Base-by-base conservation (phyloP, 176 grass and related monocot genomes). In the Oryza meyeriana region DNA sequence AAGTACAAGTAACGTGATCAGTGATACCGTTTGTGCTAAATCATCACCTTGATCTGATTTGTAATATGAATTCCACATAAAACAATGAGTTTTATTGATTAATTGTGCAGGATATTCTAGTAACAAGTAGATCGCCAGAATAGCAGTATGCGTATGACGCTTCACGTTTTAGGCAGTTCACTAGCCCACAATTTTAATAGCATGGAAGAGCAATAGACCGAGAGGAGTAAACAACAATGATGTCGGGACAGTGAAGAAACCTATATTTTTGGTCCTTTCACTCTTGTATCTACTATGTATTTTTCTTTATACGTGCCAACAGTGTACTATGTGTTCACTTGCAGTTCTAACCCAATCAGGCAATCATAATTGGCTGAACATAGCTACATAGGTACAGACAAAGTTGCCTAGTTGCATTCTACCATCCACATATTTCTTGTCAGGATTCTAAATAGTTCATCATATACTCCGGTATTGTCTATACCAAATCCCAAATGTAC, bases 361-460 rank as follows among this genome's bases (percentile, higher is more conserved):
- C n/a, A n/a, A 2, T 33, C 35, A 47, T 64, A 81, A 63, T 66
- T 41, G 18, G 68, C 24, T 31, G 55, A 29, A 62, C 79, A 48
- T 48, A 17, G 14, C 45, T 48, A 48, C 18, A 69, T 74, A 78
- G 12, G 74, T 32, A 55, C 18, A 29, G 52, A 70, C 87, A 85
- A 84, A 79, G 32, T 27, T 24, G 10, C 82, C 22, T 89, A 81
- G 77, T 84, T 68, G 26, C 12, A 22, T 30, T n/a, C 82, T 76
- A 89, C 32, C 26, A 77, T 64, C 71, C 64, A 89, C 41, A 65
- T 70, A 81, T 76, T 62, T 57, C 26, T 89, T 71, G 77, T 35
- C 71, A 29, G 6, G 34, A 62, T 58, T 76, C 64, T 72, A 70
- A 76, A 65, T 18, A 36, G 55, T 22, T 72, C 78, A 77, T 85